Evolutionary conservation across 495 filamentous ascomycete species (phyloP).

Genomic region (Penicillium paradoxum): DNA sequence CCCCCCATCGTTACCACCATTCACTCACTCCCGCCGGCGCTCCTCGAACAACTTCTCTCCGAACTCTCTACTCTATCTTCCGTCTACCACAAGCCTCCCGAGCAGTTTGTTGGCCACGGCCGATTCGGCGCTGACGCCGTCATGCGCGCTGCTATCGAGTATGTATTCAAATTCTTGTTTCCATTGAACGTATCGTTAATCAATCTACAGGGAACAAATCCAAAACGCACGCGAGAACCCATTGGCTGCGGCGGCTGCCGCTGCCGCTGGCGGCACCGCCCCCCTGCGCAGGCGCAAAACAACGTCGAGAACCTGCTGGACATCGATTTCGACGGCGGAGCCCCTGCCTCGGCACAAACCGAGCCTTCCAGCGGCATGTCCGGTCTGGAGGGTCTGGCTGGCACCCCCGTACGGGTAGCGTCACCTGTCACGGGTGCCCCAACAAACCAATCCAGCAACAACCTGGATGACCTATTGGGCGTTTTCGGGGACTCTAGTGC

Average conservation of each 20-base stretch:
- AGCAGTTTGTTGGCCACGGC: conserved; percentile 93
- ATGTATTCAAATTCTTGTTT: conserved; percentile 18
- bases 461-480: conserved; percentile 87
- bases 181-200: conserved; percentile 8
- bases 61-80: conserved; percentile 96
- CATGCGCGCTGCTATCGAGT: conserved; percentile 91
- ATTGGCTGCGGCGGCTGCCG: conserved; percentile 76
- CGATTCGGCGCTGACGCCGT: conserved; percentile 91
- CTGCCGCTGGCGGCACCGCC: conserved; percentile 54
- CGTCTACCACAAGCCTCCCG: conserved; percentile 98
- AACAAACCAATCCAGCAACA: conserved; percentile 45
- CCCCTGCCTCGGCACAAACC: conserved; percentile 80
- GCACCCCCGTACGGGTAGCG: conserved; percentile 74
- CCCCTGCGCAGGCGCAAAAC: conserved; percentile 52
- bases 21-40: conserved; percentile 70
- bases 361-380: conserved; percentile 55
- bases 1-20: conserved; percentile 93
- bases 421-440: conserved; percentile 53
- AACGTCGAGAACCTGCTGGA: conserved; percentile 95
- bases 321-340: conserved; percentile 95
- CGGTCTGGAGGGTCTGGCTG: conserved; percentile 67
- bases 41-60: conserved; percentile 79
- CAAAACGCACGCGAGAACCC: conserved; percentile 92
- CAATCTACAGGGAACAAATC: conserved; percentile 62
- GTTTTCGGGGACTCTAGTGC: conserved; percentile 56